phyloP scores from a whole-genome alignment of 164 flowering plant species.

The Dillenia turbinata region DNA sequence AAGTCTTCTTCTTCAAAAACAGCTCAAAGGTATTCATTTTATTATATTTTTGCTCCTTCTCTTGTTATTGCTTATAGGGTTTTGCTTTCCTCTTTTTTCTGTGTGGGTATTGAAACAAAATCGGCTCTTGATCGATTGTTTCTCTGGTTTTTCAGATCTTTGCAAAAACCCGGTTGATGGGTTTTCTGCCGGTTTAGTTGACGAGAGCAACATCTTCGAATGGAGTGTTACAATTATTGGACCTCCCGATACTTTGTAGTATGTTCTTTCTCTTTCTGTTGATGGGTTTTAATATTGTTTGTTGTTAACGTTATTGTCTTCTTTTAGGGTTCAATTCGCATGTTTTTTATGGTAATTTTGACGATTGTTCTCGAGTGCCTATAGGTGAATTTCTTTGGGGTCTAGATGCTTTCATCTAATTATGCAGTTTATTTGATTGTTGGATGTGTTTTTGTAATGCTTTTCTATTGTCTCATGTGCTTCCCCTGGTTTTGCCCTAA shows the following conservation, averaged over 20 bases:
- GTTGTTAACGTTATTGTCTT: slow-evolving; percentile 1
- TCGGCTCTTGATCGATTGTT: background rate
- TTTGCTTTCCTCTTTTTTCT: background rate
- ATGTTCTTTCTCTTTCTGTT: slow-evolving; percentile 8
- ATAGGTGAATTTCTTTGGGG: background rate
- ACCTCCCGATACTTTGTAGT: slow-evolving; percentile 70
- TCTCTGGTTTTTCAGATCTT: slow-evolving; percentile 39
- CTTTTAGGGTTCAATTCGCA: background rate
- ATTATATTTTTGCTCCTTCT: background rate
- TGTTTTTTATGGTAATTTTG: too few relatives aligned
- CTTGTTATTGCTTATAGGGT: background rate
- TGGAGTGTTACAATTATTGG: slow-evolving; percentile 84
- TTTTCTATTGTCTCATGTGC: too few relatives aligned
- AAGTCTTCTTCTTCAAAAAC: slow-evolving; percentile 55
- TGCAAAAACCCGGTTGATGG: slow-evolving; percentile 77
- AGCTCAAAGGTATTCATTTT: slow-evolving; percentile 38
- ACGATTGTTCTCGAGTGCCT: background rate
- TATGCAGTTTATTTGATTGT: too few relatives aligned
- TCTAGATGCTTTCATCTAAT: background rate
- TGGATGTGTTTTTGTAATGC: background rate
- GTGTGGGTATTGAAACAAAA: background rate
- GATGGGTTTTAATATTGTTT: slow-evolving; percentile 8
- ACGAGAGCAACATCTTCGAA: slow-evolving; percentile 66
- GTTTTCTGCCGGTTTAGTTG: slow-evolving; percentile 78
- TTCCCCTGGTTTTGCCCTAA: too few relatives aligned